Conservation (phyloP, 2,329 filamentous ascomycete species). For the Cadophora gregata region DNA sequence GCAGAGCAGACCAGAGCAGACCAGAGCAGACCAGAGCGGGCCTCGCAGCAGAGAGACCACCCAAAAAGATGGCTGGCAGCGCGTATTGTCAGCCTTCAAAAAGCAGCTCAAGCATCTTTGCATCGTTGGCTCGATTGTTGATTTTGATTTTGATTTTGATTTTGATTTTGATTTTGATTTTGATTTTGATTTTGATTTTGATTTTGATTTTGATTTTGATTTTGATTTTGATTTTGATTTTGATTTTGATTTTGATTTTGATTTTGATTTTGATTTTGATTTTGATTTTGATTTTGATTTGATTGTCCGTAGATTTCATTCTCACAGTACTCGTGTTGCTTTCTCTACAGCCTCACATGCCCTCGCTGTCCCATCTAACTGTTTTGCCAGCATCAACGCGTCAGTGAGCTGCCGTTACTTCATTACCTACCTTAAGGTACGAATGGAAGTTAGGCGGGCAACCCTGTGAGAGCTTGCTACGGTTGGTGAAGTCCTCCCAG, state of each 20-base stretch:
- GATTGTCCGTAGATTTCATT: not conserved
- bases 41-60: not conserved
- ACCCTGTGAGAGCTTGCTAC: constrained; percentile 17
- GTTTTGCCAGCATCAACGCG: not conserved
- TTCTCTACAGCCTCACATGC: not conserved
- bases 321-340: not conserved
- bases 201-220: not conserved
- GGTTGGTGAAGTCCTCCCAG: constrained; percentile 9
- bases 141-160: not conserved
- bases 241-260: not conserved
- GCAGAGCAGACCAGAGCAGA: not conserved
- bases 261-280: not conserved
- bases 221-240: not conserved
- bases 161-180: not conserved
- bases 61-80: constrained; percentile 15
- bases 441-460: not conserved
- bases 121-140: no score
- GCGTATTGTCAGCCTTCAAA: not conserved
- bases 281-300: not conserved
- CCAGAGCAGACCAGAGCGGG: not conserved
- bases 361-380: constrained; percentile 1
- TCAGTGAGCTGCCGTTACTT: constrained; percentile 4
- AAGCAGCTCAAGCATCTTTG: not conserved
- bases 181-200: not conserved
- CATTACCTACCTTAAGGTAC: no score